Evolutionary conservation across 2,329 filamentous ascomycete species (phyloP).

Genomic region (Cladophialophora exuberans): DNA sequence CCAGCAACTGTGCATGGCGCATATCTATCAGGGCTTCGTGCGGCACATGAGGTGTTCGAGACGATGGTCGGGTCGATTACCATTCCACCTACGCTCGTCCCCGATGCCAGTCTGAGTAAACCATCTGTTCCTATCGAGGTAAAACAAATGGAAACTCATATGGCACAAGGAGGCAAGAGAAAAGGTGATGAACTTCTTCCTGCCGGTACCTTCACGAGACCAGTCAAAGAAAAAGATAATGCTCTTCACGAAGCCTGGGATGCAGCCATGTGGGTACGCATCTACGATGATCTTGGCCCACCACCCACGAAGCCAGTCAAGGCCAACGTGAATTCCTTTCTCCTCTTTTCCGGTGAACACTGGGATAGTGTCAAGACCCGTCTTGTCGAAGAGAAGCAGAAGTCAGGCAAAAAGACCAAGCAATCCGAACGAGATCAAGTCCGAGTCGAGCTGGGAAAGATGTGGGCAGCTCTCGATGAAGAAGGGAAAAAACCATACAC

Average conservation of each 20-base stretch:
- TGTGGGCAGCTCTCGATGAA: constrained; percentile 80
- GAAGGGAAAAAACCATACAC: constrained; percentile 78
- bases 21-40: constrained; percentile 89
- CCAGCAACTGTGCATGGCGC: constrained; percentile 97
- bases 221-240: constrained; percentile 33
- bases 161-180: constrained; percentile 33
- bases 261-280: constrained; percentile 59
- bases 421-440: constrained; percentile 74
- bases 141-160: constrained; percentile 29
- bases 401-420: constrained; percentile 51
- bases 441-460: constrained; percentile 79
- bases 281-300: constrained; percentile 69
- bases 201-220: constrained; percentile 32
- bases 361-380: constrained; percentile 66
- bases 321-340: constrained; percentile 79
- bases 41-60: constrained; percentile 82
- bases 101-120: constrained; percentile 53
- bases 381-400: constrained; percentile 67
- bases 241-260: constrained; percentile 56
- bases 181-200: constrained; percentile 34
- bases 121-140: constrained; percentile 42
- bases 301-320: constrained; percentile 73
- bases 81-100: constrained; percentile 74
- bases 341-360: constrained; percentile 81
- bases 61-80: constrained; percentile 79